phyloP scores from a whole-genome alignment of 164 flowering plant species.

The Annona cherimola region DNA sequence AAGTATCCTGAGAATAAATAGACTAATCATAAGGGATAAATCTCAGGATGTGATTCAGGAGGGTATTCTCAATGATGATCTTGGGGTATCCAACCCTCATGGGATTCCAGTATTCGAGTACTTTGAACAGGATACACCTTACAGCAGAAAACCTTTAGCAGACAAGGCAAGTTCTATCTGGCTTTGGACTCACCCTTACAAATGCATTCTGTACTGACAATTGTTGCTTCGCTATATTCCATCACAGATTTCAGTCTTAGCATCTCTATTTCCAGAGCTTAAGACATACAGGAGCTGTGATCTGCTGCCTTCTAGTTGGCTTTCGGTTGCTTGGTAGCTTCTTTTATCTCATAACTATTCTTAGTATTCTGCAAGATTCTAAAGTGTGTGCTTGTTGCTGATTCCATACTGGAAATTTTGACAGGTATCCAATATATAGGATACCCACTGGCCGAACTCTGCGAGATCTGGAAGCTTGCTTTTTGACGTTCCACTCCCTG shows the following conservation, averaged over 20 bases:
- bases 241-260: slow-evolving; percentile 47
- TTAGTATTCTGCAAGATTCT: neutral
- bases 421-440: slow-evolving; percentile 88
- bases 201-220: neutral
- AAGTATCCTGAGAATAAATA: slow-evolving; percentile 22
- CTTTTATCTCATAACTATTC: neutral
- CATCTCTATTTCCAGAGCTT: slow-evolving; percentile 48
- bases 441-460: slow-evolving; percentile 70
- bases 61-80: slow-evolving; percentile 40
- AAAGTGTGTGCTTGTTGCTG: neutral
- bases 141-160: slow-evolving; percentile 48
- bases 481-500: slow-evolving; percentile 60
- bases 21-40: slow-evolving; percentile 35
- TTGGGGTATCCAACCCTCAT: slow-evolving; percentile 29
- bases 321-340: slow-evolving; percentile 72
- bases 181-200: neutral
- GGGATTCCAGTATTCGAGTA: slow-evolving; percentile 45
- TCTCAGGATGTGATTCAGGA: slow-evolving; percentile 9
- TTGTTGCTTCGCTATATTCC: slow-evolving; percentile 6
- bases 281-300: slow-evolving; percentile 58
- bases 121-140: slow-evolving; percentile 54
- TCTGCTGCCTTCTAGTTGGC: slow-evolving; percentile 67
- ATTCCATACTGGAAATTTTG: slow-evolving; percentile 8
- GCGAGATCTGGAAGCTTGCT: slow-evolving; percentile 62
- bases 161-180: slow-evolving; percentile 49